phyloP scores from a whole-genome alignment of 2,329 filamentous ascomycete species.

The Diatrype stigma region DNA sequence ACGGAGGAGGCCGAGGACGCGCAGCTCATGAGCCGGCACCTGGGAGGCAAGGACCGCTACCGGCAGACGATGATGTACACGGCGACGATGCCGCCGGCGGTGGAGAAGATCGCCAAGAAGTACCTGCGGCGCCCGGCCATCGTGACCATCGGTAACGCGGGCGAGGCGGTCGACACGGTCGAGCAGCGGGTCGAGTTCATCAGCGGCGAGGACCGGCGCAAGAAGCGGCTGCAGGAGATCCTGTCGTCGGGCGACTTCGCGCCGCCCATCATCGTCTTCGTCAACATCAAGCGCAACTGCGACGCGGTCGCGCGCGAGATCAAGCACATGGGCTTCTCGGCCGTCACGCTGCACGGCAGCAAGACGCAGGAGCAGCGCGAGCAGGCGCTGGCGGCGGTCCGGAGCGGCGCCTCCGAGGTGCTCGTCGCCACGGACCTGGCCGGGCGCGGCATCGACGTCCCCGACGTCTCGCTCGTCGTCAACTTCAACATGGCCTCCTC shows the following conservation, averaged over 20 bases:
- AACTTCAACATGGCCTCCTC: slow-evolving; percentile 98
- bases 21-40: slow-evolving; percentile 74
- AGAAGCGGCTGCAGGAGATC: slow-evolving; percentile 92
- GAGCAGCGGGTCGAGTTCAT: slow-evolving; percentile 96
- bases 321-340: slow-evolving; percentile 85
- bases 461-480: slow-evolving; percentile 87
- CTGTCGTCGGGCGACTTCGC: slow-evolving; percentile 74
- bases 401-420: slow-evolving; percentile 75
- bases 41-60: slow-evolving; percentile 75
- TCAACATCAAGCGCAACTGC: slow-evolving; percentile 99
- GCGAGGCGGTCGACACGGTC: slow-evolving; percentile 95
- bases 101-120: slow-evolving; percentile 95
- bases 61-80: slow-evolving; percentile 99
- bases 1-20: slow-evolving; percentile 86
- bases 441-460: slow-evolving; percentile 95
- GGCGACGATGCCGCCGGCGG: slow-evolving; percentile 88
- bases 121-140: slow-evolving; percentile 91
- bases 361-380: slow-evolving; percentile 99
- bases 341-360: slow-evolving; percentile 87
- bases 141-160: slow-evolving; percentile 88
- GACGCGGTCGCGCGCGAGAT: slow-evolving; percentile 92
- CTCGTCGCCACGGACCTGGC: slow-evolving; percentile 94
- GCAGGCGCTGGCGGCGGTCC: slow-evolving; percentile 80
- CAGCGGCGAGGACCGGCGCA: slow-evolving; percentile 86
- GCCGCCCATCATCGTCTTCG: slow-evolving; percentile 95